Conservation (phyloP, 768 basidiomycete species). For the Rhodotorula toruloides region DNA sequence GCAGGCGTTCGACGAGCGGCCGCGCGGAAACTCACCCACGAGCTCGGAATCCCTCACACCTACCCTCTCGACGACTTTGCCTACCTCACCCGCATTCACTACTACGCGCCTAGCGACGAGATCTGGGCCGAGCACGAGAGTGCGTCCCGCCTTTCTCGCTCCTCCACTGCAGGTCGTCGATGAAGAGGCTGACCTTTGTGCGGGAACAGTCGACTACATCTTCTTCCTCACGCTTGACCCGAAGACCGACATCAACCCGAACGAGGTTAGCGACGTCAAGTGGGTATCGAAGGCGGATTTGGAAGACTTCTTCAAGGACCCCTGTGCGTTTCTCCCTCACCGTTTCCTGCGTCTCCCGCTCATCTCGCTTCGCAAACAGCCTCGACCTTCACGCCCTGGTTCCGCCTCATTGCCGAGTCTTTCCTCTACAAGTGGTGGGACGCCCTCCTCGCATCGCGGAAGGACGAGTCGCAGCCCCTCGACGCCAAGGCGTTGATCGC, state of each 20-base stretch:
- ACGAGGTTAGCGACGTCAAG: conserved; percentile 84
- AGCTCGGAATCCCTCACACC: conserved; percentile 77
- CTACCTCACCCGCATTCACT: conserved; percentile 93
- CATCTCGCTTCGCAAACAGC: conserved; percentile 44
- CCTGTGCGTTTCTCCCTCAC: conserved; percentile 52
- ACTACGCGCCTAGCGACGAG: conserved; percentile 85
- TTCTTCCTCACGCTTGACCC: conserved; percentile 89
- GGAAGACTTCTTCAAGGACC: conserved; percentile 78
- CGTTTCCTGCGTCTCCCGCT: neutral
- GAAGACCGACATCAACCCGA: conserved; percentile 68
- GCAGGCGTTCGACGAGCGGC: conserved; percentile 84
- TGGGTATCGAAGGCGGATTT: conserved; percentile 89
- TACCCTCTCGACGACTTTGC: conserved; percentile 82
- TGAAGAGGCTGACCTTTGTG: neutral
- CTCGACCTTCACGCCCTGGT: conserved; percentile 96
- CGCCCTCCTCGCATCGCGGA: conserved; percentile 56
- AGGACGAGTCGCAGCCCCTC: neutral
- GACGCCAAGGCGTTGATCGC: conserved; percentile 23
- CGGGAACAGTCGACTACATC: conserved; percentile 82
- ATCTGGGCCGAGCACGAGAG: conserved; percentile 99
- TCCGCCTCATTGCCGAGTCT: conserved; percentile 93
- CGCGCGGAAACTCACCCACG: conserved; percentile 89
- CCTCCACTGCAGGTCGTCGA: neutral
- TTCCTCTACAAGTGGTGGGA: conserved; percentile 99
- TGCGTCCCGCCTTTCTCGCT: conserved; percentile 45